Evolutionary conservation across 805 yeast genomes (phyloP).

Genomic region (Zygotorulaspora chibaensis): DNA sequence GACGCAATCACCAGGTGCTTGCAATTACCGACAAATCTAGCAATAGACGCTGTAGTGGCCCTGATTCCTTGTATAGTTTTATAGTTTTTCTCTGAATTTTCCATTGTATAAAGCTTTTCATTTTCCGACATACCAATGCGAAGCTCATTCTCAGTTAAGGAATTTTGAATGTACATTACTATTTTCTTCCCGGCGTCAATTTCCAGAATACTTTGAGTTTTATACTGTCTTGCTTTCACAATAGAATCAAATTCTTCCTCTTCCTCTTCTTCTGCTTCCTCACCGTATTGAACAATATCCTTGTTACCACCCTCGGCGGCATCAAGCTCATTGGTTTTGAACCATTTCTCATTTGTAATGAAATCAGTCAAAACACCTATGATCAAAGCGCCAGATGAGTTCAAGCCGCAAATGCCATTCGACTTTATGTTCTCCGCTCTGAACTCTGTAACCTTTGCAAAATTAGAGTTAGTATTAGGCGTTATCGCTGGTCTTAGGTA

Average conservation of each 20-base stretch:
- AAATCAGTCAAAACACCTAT: constrained; percentile 29
- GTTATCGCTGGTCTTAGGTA: constrained; percentile 30
- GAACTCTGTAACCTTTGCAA: constrained; percentile 19
- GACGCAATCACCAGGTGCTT: constrained; percentile 47
- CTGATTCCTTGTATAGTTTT: constrained; percentile 7
- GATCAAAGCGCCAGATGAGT: constrained; percentile 23
- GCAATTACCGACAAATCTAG: constrained; percentile 25
- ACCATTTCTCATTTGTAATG: constrained; percentile 22
- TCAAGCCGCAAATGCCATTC: constrained; percentile 31
- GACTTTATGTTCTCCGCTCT: constrained; percentile 19
- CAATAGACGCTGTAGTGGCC: constrained; percentile 19
- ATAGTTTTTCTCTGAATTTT: neutral
- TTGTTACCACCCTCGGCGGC: constrained; percentile 1
- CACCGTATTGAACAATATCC: constrained; percentile 3
- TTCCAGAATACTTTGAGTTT: constrained; percentile 2
- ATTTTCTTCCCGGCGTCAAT: constrained; percentile 19
- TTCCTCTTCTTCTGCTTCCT: constrained; percentile 16
- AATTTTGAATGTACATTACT: constrained; percentile 46
- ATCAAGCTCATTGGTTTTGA: constrained; percentile 11
- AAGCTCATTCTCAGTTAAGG: constrained; percentile 33
- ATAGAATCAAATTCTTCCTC: constrained; percentile 14
- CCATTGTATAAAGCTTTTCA: constrained; percentile 5
- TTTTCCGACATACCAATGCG: constrained; percentile 11
- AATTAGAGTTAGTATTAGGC: constrained; percentile 12
- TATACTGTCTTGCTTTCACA: constrained; percentile 3